phyloP scores from a whole-genome alignment of 78 protist genomes.

The Dictyostelium capitatum region DNA sequence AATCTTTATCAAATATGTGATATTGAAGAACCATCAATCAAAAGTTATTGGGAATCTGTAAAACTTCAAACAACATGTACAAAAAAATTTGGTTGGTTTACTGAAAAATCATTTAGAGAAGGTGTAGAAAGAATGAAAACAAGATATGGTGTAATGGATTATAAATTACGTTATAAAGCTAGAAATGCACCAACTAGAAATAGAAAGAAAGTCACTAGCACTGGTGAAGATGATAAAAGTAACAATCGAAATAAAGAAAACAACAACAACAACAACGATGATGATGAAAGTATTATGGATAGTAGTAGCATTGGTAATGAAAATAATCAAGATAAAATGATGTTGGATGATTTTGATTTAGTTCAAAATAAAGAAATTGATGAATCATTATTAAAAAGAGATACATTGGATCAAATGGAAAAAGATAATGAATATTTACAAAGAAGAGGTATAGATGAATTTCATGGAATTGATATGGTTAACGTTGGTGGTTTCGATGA shows the following conservation, averaged over 20 bases:
- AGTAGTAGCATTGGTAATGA: background rate
- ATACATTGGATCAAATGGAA: constrained; percentile 3
- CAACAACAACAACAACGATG: background rate
- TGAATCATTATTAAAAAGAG: background rate
- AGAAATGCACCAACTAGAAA: background rate
- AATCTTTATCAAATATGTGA: constrained; percentile 15
- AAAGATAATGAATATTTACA: background rate
- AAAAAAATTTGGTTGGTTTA: constrained; percentile 1
- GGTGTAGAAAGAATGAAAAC: constrained; percentile 8
- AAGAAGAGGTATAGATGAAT: background rate
- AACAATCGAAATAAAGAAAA: too few species aligned
- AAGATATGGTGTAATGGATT: constrained; percentile 1
- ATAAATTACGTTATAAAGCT: background rate
- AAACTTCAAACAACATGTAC: background rate
- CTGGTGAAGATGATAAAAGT: background rate
- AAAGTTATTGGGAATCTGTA: background rate
- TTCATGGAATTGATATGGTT: background rate
- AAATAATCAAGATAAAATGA: background rate
- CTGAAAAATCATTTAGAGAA: background rate
- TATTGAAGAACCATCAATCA: constrained; percentile 22
- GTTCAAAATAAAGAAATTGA: background rate
- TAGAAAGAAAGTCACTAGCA: background rate
- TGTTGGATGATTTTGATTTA: too few species aligned
- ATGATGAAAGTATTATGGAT: background rate
- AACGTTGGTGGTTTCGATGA: background rate